Base-by-base conservation (phyloP, 2,329 filamentous ascomycete species). In the Diaporthe aspalathi region DNA sequence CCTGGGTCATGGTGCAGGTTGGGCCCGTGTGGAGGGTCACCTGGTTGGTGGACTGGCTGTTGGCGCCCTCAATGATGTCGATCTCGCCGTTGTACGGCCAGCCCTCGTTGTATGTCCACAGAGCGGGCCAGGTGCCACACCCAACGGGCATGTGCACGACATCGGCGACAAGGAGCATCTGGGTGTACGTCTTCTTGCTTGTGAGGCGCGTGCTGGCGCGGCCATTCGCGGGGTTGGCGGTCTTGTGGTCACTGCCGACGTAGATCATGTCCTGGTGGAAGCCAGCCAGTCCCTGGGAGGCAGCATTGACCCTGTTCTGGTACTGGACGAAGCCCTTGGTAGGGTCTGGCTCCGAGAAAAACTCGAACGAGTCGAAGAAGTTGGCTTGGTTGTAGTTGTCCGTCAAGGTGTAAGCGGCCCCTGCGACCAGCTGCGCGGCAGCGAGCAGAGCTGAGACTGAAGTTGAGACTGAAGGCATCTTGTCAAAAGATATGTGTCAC, bases 1-100 rank as follows among this genome's bases (percentile, higher is more conserved):
- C 78, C 76, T 84, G 85, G 74, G 79, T 78, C 76, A 93, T 86
- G 32, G 79, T 80, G 83, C 92, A 94, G 57, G 88, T 88, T 4
- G 84, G 74, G 12, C 81, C 80, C 1, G 92, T 93, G 83, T 94
- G 91, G 20, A 96, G 85, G 43, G 92, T 91, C 81, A 94, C 85
- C 56, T 85, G 81, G 79, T 92, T 89, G 71, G 84, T 81, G 3
- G 82, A 78, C 73, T 90, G 86, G 27, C 84, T 82, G 82, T 94
- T 93, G 75, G 94, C 91, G 47, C 92, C 92, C 82, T 95, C 93
- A 75, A 95, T 89, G 76, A 95, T 92, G 79, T 95, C 93, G 76
- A 95, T 93, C 81, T 95, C 93, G 57, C 93, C 93, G 9, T 84
- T 83, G 52, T 79, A 79, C 1, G 93, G 93, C 93, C 93, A 95